Conservation (phyloP, 352 stramenopile genomes). For the Pythium coloratum region DNA sequence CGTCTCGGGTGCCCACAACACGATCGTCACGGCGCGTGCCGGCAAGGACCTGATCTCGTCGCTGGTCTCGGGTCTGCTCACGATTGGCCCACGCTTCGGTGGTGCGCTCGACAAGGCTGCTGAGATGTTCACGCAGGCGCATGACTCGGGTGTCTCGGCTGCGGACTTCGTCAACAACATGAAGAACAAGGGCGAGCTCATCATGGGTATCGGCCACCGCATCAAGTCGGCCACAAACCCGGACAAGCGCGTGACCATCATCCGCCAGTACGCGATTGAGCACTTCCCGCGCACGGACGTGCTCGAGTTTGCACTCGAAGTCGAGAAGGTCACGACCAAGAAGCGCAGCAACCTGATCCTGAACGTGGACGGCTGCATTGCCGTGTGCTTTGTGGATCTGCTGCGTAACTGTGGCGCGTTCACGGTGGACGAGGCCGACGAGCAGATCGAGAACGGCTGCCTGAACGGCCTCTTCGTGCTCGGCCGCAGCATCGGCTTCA, state of each 20-base stretch:
- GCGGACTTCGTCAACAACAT: constrained; percentile 94
- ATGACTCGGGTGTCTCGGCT: constrained; percentile 87
- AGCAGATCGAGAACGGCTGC: constrained; percentile 94
- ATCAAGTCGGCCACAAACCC: constrained; percentile 96
- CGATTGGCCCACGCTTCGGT: constrained; percentile 95
- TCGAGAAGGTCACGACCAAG: constrained; percentile 97
- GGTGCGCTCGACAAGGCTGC: constrained; percentile 94
- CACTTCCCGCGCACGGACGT: constrained; percentile 94
- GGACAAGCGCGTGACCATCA: constrained; percentile 96
- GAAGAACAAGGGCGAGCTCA: constrained; percentile 94
- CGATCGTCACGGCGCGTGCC: constrained; percentile 93
- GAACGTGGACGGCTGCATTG: constrained; percentile 97
- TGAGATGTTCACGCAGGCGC: constrained; percentile 90
- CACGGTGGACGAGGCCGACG: constrained; percentile 90
- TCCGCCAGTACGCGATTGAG: constrained; percentile 94
- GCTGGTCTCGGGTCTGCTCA: constrained; percentile 94
- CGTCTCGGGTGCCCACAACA: constrained; percentile 97
- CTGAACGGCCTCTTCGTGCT: constrained; percentile 94
- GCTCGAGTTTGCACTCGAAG: constrained; percentile 94
- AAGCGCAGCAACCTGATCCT: constrained; percentile 98
- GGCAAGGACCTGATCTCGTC: constrained; percentile 97
- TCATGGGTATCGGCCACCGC: constrained; percentile 97
- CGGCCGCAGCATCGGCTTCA: constrained; percentile 88
- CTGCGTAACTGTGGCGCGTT: constrained; percentile 91
- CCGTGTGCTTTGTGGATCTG: constrained; percentile 96